A percentile compares a stretch with the other conserved stretches of the same genome.
Evolutionary conservation across 768 basidiomycete genomes (phyloP).

Genomic region (Tulasnella sp.): DNA sequence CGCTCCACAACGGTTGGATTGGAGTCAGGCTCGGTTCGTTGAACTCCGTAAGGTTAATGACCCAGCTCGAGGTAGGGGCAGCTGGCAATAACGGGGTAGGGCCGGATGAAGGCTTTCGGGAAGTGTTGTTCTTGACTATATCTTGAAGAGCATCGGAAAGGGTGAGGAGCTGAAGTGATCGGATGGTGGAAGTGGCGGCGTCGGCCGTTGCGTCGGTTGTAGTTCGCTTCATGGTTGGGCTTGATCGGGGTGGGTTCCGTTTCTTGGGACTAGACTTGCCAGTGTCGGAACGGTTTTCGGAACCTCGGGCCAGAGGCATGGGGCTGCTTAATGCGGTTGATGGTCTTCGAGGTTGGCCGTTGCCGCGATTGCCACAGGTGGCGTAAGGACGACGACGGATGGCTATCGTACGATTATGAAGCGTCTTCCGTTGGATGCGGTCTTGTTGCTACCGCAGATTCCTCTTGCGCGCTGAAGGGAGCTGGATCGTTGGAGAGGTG

Average conservation of each 20-base stretch:
- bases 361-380: neutral
- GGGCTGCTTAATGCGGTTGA: neutral
- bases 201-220: neutral
- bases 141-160: slow-evolving; percentile 7
- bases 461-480: too few species aligned
- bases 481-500: too few species aligned
- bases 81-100: neutral
- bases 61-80: neutral
- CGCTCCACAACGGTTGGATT: neutral
- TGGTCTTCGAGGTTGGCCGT: neutral
- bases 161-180: neutral
- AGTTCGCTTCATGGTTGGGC: neutral
- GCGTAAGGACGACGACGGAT: too few species aligned
- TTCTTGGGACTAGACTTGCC: neutral
- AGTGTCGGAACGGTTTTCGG: neutral
- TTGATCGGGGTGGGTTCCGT: neutral
- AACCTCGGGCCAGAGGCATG: neutral
- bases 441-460: too few species aligned
- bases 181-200: neutral
- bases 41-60: neutral
- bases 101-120: neutral
- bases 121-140: neutral
- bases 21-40: neutral
- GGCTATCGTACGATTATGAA: too few species aligned
- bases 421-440: too few species aligned